Evolutionary conservation across 768 basidiomycete species (phyloP).

Genomic region (Leccinum imitatum): DNA sequence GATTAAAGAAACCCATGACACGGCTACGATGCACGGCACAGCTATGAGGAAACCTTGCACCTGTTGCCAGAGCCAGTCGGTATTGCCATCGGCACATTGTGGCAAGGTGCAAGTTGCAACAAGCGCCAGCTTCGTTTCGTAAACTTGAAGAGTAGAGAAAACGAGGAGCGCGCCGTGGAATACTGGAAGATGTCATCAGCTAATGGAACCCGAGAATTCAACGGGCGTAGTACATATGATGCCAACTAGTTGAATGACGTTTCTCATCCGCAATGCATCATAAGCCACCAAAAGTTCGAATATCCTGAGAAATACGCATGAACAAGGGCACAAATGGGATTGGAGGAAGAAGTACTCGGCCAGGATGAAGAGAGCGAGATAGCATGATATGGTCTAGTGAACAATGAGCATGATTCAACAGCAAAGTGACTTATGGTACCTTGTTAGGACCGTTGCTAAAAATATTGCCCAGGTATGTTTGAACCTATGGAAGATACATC

Average conservation of each 20-base stretch:
- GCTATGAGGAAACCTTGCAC: constrained; percentile 71
- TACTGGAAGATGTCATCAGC: constrained; percentile 32
- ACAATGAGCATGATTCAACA: constrained; percentile 12
- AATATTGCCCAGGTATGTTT: constrained; percentile 28
- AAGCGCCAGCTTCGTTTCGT: constrained; percentile 68
- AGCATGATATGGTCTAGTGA: constrained; percentile 73
- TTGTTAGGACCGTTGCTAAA: constrained; percentile 41
- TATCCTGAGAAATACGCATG: constrained; percentile 43
- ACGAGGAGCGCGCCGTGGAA: constrained; percentile 77
- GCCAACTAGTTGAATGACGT: constrained; percentile 75
- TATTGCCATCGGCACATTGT: constrained; percentile 48
- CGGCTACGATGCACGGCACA: constrained; percentile 65
- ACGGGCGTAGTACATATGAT: constrained; percentile 55
- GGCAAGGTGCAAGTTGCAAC: constrained; percentile 26
- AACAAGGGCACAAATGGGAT: neutral
- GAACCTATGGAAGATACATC: constrained; percentile 43
- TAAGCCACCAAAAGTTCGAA: constrained; percentile 81
- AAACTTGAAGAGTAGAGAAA: constrained; percentile 73
- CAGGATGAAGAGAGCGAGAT: constrained; percentile 78
- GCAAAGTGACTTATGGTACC: constrained; percentile 32
- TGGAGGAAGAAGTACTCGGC: constrained; percentile 58
- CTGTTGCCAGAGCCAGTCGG: constrained; percentile 57
- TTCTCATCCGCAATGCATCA: constrained; percentile 79
- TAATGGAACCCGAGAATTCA: neutral
- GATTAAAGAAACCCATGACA: constrained; percentile 63